Evolutionary conservation across 768 basidiomycete genomes (phyloP).

Genomic region (Termitomyces sp.): DNA sequence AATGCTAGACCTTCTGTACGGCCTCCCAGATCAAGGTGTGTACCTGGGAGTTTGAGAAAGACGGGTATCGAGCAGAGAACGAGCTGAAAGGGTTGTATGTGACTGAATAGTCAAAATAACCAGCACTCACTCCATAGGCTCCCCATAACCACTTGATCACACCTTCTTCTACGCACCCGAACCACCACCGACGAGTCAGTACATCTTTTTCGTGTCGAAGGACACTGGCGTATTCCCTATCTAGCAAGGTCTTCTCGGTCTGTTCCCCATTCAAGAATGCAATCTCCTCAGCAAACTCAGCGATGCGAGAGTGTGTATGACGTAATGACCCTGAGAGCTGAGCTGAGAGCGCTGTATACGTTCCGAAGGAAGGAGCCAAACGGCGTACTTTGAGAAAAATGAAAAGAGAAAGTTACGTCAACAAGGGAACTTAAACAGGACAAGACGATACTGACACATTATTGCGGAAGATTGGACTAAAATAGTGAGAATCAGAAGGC

Average conservation of each 20-base stretch:
- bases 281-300: slow-evolving; percentile 85
- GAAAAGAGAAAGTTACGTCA: not conserved
- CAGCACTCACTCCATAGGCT: slow-evolving; percentile 63
- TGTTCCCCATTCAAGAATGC: slow-evolving; percentile 87
- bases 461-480: slow-evolving; percentile 82
- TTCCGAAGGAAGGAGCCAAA: slow-evolving; percentile 88
- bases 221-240: slow-evolving; percentile 80
- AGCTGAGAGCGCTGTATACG: slow-evolving; percentile 84
- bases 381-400: slow-evolving; percentile 61
- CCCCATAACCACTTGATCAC: slow-evolving; percentile 98
- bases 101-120: not conserved
- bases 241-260: slow-evolving; percentile 87
- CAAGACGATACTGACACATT: slow-evolving; percentile 50
- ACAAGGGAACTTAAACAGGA: not conserved
- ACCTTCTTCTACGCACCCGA: slow-evolving; percentile 89
- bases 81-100: slow-evolving; percentile 37
- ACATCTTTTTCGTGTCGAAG: slow-evolving; percentile 84
- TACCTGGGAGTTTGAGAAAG: slow-evolving; percentile 82
- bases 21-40: slow-evolving; percentile 68
- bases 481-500: slow-evolving; percentile 75
- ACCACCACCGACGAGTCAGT: slow-evolving; percentile 79
- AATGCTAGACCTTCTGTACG: slow-evolving; percentile 74
- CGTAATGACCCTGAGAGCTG: slow-evolving; percentile 85
- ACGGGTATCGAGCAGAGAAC: slow-evolving; percentile 91
- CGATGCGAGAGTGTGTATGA: slow-evolving; percentile 86